Base-by-base conservation (phyloP, 768 basidiomycete species). In the Brasilioporus rufonigricans region DNA sequence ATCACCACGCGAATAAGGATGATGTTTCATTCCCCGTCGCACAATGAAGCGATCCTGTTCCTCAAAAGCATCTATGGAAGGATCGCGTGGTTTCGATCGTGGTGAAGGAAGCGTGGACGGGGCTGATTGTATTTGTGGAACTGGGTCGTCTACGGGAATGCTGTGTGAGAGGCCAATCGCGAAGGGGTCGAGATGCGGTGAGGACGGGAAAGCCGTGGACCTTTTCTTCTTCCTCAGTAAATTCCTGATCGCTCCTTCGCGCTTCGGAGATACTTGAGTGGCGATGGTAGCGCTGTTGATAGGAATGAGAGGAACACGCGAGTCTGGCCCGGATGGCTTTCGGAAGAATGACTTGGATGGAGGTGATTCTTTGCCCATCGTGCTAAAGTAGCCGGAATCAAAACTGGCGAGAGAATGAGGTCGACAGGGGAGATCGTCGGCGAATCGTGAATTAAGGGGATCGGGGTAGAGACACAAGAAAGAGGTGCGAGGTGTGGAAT, bases 1-100 rank as follows among this genome's bases (percentile, higher is more conserved):
- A 7, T 76, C 73, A 18, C 74, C 67, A 8, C 57, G 63, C 3
- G 75, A 62, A 57, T 82, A 83, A 3, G 84, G 82, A 61, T 87
- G 85, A 23, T 83, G 65, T 53, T 71, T 81, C 76, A 81, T 79
- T 40, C 66, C 71, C 27, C 53, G 60, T 44, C 62, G 57, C 5
- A 57, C n/a, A 14, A 61, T 47, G 48, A 71, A 72, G 41, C 60
- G 63, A 58, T 66, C 52, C 12, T 33, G 55, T 5, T 36, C 24
- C 39, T 72, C 60, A 39, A 70, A 74, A 5, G 56, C 62, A 8
- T 60, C 47, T 3, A 52, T n/a, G 18, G 57, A 61, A 35, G 56
- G 48, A 54, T 58, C 41, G n/a, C 58, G 56, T 3, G 44, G 14
- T 21, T 45, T 47, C 6, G 50, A 33, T 5, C 39, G 56, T 19